phyloP scores from a whole-genome alignment of 495 filamentous ascomycete species.

The Terfezia claveryi region DNA sequence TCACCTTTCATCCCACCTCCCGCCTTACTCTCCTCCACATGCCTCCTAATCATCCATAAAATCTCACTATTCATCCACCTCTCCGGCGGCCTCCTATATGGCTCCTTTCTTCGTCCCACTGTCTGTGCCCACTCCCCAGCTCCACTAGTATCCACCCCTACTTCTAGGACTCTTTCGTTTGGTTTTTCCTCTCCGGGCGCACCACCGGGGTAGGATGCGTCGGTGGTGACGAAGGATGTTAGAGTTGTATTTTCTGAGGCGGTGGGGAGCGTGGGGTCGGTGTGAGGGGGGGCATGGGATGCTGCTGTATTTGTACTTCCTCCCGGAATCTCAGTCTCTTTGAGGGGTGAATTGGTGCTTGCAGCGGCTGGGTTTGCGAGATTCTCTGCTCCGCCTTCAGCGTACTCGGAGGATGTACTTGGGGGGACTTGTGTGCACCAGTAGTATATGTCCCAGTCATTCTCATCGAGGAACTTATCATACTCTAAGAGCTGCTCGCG shows the following conservation, averaged over 20 bases:
- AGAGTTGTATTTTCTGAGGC: not conserved
- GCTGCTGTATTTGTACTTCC: constrained; percentile 2
- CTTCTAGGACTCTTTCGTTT: not conserved
- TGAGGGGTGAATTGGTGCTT: no score
- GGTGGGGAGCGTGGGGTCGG: constrained; percentile 12
- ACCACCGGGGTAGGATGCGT: not conserved
- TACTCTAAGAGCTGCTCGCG: constrained; percentile 55
- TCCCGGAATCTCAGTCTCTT: constrained; percentile 11
- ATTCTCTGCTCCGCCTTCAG: constrained; percentile 1
- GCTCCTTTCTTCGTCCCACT: constrained; percentile 77
- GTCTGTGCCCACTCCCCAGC: constrained; percentile 91
- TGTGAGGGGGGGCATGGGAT: constrained; percentile 6
- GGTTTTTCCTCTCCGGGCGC: not conserved
- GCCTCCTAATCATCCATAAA: constrained; percentile 47
- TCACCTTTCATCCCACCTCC: constrained; percentile 6
- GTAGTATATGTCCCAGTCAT: constrained; percentile 99
- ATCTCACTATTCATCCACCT: constrained; percentile 72
- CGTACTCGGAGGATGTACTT: constrained; percentile 23
- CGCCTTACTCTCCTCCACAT: constrained; percentile 34
- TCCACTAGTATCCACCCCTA: constrained; percentile 5
- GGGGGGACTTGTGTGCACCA: constrained; percentile 87
- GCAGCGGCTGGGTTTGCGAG: constrained; percentile 2
- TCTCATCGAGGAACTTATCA: constrained; percentile 90
- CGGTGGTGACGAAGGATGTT: not conserved
- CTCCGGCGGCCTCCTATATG: constrained; percentile 68